Evolutionary conservation across 139 green algal species (phyloP).

Genomic region (Coccomyxa sp.): DNA sequence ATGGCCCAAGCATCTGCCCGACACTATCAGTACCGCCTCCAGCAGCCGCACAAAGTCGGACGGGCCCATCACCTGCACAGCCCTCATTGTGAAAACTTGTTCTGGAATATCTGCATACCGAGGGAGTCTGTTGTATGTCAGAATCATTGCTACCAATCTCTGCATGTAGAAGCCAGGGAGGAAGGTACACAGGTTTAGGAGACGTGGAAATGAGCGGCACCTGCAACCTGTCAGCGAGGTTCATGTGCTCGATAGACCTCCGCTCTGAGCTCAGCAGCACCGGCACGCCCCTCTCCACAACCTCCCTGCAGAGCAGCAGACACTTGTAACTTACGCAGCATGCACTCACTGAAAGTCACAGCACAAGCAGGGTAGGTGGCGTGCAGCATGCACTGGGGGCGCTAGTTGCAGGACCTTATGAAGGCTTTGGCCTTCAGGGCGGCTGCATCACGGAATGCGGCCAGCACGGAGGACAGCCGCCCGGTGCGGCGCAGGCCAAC

Average conservation of each 20-base stretch:
- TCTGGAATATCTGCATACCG: not conserved
- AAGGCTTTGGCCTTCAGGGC: slow-evolving; percentile 34
- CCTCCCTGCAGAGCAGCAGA: slow-evolving; percentile 25
- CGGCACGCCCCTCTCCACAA: slow-evolving; percentile 51
- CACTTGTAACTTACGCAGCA: no score
- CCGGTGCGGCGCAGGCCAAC: slow-evolving; percentile 62
- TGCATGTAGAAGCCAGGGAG: no score
- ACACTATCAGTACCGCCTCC: slow-evolving; percentile 34
- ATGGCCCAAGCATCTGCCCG: slow-evolving; percentile 37
- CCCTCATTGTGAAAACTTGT: not conserved
- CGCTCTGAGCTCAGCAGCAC: slow-evolving; percentile 31
- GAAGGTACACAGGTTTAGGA: no score
- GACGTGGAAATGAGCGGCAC: no score
- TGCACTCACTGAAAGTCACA: no score
- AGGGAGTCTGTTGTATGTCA: not conserved
- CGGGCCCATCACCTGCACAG: slow-evolving; percentile 32
- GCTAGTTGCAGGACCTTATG: not conserved
- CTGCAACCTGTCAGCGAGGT: no score
- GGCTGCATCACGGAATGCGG: slow-evolving; percentile 31
- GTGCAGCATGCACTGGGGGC: no score
- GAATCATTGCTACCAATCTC: no score
- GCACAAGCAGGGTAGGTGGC: no score
- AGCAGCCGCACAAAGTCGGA: slow-evolving; percentile 57
- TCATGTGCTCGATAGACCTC: not conserved
- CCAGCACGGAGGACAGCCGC: slow-evolving; percentile 33